Evolutionary conservation across 352 stramenopile genomes (phyloP).

Genomic region (Albugo laibachii): DNA sequence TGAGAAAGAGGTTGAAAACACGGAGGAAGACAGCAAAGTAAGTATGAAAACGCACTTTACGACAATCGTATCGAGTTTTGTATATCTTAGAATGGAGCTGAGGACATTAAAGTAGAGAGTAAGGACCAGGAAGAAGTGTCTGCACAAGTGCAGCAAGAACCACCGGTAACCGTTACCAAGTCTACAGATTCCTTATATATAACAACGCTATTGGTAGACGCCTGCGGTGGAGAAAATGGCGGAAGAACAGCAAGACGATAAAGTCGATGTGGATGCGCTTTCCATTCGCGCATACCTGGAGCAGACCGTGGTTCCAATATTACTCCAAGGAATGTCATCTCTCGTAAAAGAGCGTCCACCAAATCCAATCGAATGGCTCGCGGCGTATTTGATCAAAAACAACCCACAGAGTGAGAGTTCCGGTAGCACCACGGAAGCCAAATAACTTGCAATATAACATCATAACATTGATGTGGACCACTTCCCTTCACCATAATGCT

Average conservation of each 20-base stretch:
- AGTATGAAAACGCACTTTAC: too few relatives aligned
- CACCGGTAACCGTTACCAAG: too few relatives aligned
- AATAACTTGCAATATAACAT: constrained; percentile 15
- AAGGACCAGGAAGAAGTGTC: too few relatives aligned
- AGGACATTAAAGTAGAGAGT: too few relatives aligned
- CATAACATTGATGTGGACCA: neutral
- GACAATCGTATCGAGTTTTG: too few relatives aligned
- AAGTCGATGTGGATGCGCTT: constrained; percentile 83
- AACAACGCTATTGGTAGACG: too few relatives aligned
- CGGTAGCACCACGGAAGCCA: constrained; percentile 17
- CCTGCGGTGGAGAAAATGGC: constrained; percentile 23
- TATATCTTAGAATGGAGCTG: too few relatives aligned
- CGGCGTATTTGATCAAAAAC: constrained; percentile 90
- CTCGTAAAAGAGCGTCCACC: constrained; percentile 92
- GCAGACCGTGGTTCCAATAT: constrained; percentile 96
- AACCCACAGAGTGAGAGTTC: constrained; percentile 79
- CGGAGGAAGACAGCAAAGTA: too few relatives aligned
- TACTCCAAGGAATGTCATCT: constrained; percentile 95
- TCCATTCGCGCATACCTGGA: constrained; percentile 96
- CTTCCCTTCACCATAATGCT: neutral
- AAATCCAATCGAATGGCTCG: constrained; percentile 95
- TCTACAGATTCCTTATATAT: too few relatives aligned
- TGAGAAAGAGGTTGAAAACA: too few relatives aligned
- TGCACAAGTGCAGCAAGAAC: too few relatives aligned
- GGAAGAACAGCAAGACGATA: constrained; percentile 46